These are phyloP conservation scores for Botrytis porri DNA, from an alignment of 2,329 filamentous ascomycete genomes.

Conservation along the genomic window DNA sequence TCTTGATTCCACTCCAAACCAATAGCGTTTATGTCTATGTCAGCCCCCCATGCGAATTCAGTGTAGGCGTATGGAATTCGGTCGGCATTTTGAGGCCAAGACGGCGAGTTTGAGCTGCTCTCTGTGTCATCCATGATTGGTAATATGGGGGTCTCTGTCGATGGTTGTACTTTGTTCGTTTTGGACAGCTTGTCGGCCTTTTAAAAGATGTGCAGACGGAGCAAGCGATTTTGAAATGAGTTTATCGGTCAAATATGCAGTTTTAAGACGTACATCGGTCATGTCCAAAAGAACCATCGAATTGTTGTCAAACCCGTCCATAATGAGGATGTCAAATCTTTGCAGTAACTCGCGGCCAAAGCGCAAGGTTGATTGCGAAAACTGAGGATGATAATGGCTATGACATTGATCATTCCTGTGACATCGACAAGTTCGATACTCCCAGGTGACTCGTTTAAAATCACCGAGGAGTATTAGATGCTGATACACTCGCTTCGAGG, in stretches of 20 bases:
- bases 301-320: not conserved
- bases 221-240: conserved; percentile 5
- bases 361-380: not conserved
- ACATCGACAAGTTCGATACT: not conserved
- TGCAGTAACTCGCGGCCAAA: not conserved
- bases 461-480: not conserved
- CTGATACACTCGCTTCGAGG: not conserved
- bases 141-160: not conserved
- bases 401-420: not conserved
- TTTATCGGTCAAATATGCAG: conserved; percentile 11
- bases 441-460: not conserved
- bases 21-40: not conserved
- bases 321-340: not conserved
- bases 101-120: not conserved
- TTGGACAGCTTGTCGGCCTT: not conserved
- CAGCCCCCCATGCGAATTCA: too few relatives aligned
- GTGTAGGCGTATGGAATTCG: not conserved
- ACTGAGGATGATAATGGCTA: not conserved
- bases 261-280: conserved; percentile 18
- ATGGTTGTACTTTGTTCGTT: conserved; percentile 9
- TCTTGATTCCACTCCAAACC: not conserved
- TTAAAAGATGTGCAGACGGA: not conserved
- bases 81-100: not conserved
- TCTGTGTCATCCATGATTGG: conserved; percentile 1
- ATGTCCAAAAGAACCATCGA: conserved; percentile 9